phyloP scores from a whole-genome alignment of 352 stramenopile species.

The Pythium coloratum region DNA sequence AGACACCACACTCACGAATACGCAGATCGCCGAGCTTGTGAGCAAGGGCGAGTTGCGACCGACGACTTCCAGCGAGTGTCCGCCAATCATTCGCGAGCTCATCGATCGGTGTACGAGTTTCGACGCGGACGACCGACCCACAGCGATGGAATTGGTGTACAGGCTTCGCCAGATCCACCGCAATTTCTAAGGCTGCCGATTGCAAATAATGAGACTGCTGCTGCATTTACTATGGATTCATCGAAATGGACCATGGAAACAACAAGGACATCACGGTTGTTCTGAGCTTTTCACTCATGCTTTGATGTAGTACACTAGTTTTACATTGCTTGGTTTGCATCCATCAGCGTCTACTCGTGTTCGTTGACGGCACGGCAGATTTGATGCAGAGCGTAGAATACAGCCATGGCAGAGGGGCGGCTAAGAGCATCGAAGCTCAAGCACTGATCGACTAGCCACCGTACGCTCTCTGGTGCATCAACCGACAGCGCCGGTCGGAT shows the following conservation, averaged over 20 bases:
- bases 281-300: too few species aligned
- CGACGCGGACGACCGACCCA: too few species aligned
- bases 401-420: not conserved
- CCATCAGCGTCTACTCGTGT: not conserved
- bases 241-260: too few species aligned
- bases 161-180: too few species aligned
- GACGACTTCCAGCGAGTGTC: not conserved
- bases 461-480: constrained; percentile 13
- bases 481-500: constrained; percentile 15
- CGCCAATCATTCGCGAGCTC: not conserved
- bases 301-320: too few species aligned
- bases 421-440: constrained; percentile 12
- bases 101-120: too few species aligned
- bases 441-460: constrained; percentile 14
- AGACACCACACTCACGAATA: not conserved
- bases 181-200: too few species aligned
- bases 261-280: too few species aligned
- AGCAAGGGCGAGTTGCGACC: constrained; percentile 9
- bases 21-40: constrained; percentile 2
- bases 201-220: too few species aligned
- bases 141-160: too few species aligned
- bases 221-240: too few species aligned
- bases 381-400: not conserved
- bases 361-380: not conserved
- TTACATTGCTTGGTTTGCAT: too few species aligned